phyloP scores from a whole-genome alignment of 257 asterid species.

The Striga asiatica region DNA sequence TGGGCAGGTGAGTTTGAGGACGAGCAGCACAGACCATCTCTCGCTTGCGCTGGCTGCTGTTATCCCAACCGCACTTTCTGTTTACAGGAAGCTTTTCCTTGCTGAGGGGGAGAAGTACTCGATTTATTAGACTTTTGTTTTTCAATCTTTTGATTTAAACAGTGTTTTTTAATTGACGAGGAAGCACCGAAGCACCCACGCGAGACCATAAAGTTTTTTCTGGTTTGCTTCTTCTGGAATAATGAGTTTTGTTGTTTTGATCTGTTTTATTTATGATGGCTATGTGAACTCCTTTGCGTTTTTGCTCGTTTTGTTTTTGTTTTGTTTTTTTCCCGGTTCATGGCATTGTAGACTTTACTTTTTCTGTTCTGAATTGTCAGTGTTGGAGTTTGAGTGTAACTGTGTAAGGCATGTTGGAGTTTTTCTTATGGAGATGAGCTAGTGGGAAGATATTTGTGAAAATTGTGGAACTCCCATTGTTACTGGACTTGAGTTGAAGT shows the following conservation, averaged over 20 bases:
- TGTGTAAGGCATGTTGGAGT: no score
- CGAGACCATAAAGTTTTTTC: not conserved
- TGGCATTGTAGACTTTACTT: no score
- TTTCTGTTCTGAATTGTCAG: no score
- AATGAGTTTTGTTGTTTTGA: not conserved
- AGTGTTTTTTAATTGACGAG: not conserved
- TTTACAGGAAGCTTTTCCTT: conserved; percentile 69
- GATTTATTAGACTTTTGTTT: conserved; percentile 41
- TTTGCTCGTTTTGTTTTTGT: not conserved
- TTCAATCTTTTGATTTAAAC: conserved; percentile 14
- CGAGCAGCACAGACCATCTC: conserved; percentile 91
- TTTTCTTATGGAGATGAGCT: no score
- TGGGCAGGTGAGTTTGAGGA: conserved; percentile 81
- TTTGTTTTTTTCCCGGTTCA: not conserved
- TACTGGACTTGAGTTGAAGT: no score
- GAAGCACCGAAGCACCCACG: no score
- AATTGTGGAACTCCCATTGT: no score
- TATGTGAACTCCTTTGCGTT: not conserved
- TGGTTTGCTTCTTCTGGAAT: not conserved
- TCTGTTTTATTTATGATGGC: not conserved
- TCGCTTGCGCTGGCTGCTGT: conserved; percentile 77
- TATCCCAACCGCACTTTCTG: conserved; percentile 54
- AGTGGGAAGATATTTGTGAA: no score
- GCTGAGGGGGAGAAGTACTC: conserved; percentile 45
- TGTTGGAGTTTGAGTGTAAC: no score